Base-by-base conservation (phyloP, 306 rosid genomes). In the Leucaena leucocephala region DNA sequence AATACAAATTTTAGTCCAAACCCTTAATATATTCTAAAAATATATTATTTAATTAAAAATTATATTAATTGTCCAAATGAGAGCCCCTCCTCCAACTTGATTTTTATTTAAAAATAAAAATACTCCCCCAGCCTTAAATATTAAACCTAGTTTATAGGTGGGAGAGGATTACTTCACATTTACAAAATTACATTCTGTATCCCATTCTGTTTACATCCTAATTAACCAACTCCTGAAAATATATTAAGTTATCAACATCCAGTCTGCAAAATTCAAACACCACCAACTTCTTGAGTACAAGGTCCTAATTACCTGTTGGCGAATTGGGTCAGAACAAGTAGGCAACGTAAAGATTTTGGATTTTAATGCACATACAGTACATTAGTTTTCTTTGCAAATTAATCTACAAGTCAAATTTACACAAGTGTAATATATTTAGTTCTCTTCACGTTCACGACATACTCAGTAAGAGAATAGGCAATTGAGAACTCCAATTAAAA, bases 211-310 rank as follows among this genome's bases (percentile, higher is more conserved):
- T 7, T 55, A 55, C 27, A 55, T 19, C 61, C 13, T 52, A 6
- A 16, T 52, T 7, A 52, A 45, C 12, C 42, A 16, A 1, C 62
- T 33, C 12, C 1, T 2, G 33, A 2, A 16, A 34, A 5, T 21
- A 68, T 21, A 68, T 15, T 17, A 21, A 9, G 12, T 16, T 16
- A 10, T 21, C 63, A 73, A 63, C 7, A 17, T 8, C 14, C 34
- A 52, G 35, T 65, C 73, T n/a, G 39, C 70, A 80, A 73, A 65
- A 52, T 65, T 80, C 61, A 80, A 57, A 14, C 17, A 42, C 50
- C 50, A 59, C 62, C 78, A 50, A 66, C 11, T 61, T 45, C 27
- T 71, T 48, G 33, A 27, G 4, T 52, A 6, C 1, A 52, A 52
- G 59, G 17, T 55, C 61, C 61, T 17, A n/a, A n/a, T n/a, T 55